Base-by-base conservation (phyloP, 805 yeast species). In the Blastobotrys americana region DNA sequence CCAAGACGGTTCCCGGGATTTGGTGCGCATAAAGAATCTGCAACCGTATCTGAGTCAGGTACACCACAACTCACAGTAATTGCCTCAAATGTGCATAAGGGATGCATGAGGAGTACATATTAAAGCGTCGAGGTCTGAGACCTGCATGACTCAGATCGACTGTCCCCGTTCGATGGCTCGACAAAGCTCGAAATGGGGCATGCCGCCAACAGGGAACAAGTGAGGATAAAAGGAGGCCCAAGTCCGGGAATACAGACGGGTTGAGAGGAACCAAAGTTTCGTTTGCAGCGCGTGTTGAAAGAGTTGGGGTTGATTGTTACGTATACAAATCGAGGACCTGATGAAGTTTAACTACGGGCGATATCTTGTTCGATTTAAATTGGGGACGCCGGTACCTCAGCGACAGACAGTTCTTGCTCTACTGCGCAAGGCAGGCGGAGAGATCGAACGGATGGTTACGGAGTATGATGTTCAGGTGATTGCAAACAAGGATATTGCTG, bases 401-500 rank as follows among this genome's bases (percentile, higher is more conserved):
- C 16, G 21, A 13, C 36, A 39, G 16, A 27, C 13, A 13, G 35
- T 31, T 6, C 22, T 28, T 23, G 20, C 18, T 6, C 21, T 39
- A 18, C 34, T 39, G 15, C 5, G n/a, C 13, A n/a, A 16, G 15
- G 35, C 35, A 25, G 42, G 42, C 4, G 42, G 42, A 5, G 23
- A 28, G n/a, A 21, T 39, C 22, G 42, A 39, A 23, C 35, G 36
- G 20, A n/a, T 20, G n/a, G 36, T 39, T 23, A 39, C 42, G 25
- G 23, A 25, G 3, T 31, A 27, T 18, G 42, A 39, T 34, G n/a
- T 39, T 18, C 42, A 39, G 19, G 42, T 39, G 8, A 31, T 39
- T 27, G 42, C 42, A 19, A 39, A 39, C 31, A 27, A 31, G 23
- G 42, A 39, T 10, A 39, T 39, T 39, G 42, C 42, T 3, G 42